These are phyloP conservation scores for Paraconiothyrium brasiliense DNA, from an alignment of 2,329 filamentous ascomycete species.

Conservation along the genomic window DNA sequence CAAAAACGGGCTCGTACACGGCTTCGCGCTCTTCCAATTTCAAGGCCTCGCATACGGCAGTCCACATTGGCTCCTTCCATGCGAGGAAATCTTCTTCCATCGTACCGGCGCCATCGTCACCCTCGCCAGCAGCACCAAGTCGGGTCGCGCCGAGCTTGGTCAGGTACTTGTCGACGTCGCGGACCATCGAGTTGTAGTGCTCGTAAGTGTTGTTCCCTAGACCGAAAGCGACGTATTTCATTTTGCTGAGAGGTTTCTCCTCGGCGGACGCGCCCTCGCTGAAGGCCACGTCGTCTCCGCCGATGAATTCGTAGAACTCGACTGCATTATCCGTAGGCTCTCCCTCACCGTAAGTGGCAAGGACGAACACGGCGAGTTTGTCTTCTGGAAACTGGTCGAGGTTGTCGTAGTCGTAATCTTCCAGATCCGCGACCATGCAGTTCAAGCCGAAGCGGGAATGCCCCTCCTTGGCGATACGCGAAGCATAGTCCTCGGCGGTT, in stretches of 20 bases:
- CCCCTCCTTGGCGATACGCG: conserved; percentile 94
- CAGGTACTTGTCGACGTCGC: conserved; percentile 84
- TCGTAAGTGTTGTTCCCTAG: conserved; percentile 99
- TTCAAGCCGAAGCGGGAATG: conserved; percentile 95
- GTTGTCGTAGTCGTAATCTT: conserved; percentile 97
- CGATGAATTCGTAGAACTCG: conserved; percentile 98
- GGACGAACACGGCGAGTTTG: conserved; percentile 92
- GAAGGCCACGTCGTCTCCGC: conserved; percentile 81
- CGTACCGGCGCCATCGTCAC: conserved; percentile 95
- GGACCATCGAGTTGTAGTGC: conserved; percentile 99
- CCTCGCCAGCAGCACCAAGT: conserved; percentile 90
- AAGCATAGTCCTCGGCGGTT: conserved; percentile 98
- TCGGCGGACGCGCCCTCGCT: conserved; percentile 70
- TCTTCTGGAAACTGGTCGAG: conserved; percentile 88
- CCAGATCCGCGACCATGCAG: conserved; percentile 97
- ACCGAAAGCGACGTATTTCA: conserved; percentile 95
- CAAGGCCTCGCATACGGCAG: conserved; percentile 82
- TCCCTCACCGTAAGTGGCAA: conserved; percentile 97
- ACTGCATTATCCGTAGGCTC: conserved; percentile 99
- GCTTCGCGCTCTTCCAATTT: conserved; percentile 93
- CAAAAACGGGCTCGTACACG: conserved; percentile 92
- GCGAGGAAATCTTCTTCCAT: conserved; percentile 99
- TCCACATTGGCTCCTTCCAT: conserved; percentile 99
- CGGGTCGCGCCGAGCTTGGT: conserved; percentile 83
- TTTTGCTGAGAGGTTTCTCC: conserved; percentile 78